Base-by-base conservation (phyloP, 345 rosid species). In the Corchorus olitorius region DNA sequence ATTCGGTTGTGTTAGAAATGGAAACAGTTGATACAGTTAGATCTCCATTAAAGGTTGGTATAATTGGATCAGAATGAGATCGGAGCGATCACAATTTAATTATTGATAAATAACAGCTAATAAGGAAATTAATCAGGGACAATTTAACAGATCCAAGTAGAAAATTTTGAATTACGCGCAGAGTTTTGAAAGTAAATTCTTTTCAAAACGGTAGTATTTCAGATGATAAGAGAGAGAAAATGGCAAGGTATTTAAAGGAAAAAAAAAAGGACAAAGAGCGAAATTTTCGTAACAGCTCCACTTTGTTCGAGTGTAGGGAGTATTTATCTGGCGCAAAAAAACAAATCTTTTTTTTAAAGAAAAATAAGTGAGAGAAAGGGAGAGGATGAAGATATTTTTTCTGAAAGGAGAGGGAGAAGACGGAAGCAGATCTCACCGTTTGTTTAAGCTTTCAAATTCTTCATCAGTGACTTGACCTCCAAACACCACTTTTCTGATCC, bases 401-500 rank as follows among this genome's bases (percentile, higher is more conserved):
- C 15, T 13, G 2, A 39, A 20, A 2, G 19, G 54, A 45, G 43
- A 27, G 52, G 41, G 55, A 34, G 37, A 14, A 64, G 37, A 39
- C 19, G 48, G 76, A 58, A 70, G 65, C 84, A 83, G 95, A 86
- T 85, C 80, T 83, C 54, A 96, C 99, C 99, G 88, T 83, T 80
- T 84, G 84, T 92, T 93, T 72, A 96, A 85, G 83, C 91, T 90
- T 85, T 92, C 97, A 52, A 72, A 79, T 84, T 93, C 98, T 86
- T 93, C 98, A 59, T 92, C 99, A 2, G 99, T 93, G 68, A 96
- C 97, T 83, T 96, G 98, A 60, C 99, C 99, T 1, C 99, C 99
- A 77, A 96, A 96, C 75, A 96, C 99, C 78, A 92, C 98, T 83
- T 89, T 93, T 52, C 95, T 88, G 80, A 96, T 88, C 81, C 97